These are phyloP conservation scores for Leucoagaricus sp. DNA, from an alignment of 1,284 basidiomycete genomes.

Conservation along the genomic window DNA sequence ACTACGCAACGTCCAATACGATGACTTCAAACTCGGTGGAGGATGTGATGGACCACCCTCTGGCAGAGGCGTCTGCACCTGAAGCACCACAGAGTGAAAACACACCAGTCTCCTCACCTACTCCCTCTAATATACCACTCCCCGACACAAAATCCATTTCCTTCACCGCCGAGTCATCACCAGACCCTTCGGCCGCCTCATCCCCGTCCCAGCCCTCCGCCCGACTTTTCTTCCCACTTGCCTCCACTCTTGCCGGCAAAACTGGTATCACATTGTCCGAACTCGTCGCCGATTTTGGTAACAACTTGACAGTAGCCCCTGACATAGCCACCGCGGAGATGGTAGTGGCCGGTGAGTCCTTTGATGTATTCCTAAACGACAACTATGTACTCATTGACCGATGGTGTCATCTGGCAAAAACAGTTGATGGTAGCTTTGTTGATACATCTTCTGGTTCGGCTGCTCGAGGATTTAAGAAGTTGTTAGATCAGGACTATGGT, in stretches of 20 bases:
- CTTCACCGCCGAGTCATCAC: slow-evolving; percentile 1
- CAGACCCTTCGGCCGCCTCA: background rate
- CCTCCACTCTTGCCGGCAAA: slow-evolving; percentile 13
- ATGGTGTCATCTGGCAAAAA: background rate
- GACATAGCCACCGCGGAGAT: slow-evolving; percentile 28
- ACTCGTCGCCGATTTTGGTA: slow-evolving; percentile 25
- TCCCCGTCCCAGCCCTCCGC: slow-evolving; percentile 8
- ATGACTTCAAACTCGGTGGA: slow-evolving; percentile 4
- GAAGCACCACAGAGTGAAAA: slow-evolving; percentile 1
- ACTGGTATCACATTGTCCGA: slow-evolving; percentile 25
- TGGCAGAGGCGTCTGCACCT: slow-evolving; percentile 9
- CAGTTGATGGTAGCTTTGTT: slow-evolving; percentile 74
- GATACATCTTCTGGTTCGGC: slow-evolving; percentile 75
- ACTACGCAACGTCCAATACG: slow-evolving; percentile 7
- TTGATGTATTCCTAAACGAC: slow-evolving; percentile 6
- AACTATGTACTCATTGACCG: background rate
- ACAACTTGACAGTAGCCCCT: slow-evolving; percentile 22
- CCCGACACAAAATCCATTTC: slow-evolving; percentile 5
- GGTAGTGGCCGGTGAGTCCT: slow-evolving; percentile 27
- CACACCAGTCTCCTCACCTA: background rate
- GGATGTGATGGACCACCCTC: slow-evolving; percentile 1
- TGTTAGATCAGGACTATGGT: slow-evolving; percentile 67
- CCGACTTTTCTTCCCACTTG: slow-evolving; percentile 24
- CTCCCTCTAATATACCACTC: background rate
- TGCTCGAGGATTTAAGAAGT: slow-evolving; percentile 71